These are phyloP conservation scores for Suillus discolor DNA, from an alignment of 768 basidiomycete genomes.

Conservation along the genomic window DNA sequence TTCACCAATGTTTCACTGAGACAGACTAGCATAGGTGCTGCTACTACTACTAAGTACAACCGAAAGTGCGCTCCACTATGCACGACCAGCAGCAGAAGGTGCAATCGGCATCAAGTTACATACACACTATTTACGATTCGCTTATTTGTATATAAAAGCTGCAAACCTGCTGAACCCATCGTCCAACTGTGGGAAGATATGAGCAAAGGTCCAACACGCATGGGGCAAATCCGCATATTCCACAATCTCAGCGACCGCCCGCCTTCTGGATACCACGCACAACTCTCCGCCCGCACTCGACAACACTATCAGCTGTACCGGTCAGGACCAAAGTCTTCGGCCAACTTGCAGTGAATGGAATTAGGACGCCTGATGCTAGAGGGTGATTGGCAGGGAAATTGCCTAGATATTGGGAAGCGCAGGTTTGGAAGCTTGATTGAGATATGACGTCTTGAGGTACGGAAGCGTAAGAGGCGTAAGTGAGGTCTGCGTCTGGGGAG, in stretches of 20 bases:
- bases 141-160: not conserved
- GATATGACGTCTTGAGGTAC: conserved; percentile 13
- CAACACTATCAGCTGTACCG: conserved; percentile 19
- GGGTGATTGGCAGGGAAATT: conserved; percentile 15
- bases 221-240: conserved; percentile 28
- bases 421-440: accelerated
- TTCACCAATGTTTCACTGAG: no score
- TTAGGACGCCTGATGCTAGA: conserved; percentile 18
- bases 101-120: not conserved
- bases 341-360: conserved; percentile 22
- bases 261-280: no score
- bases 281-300: conserved; percentile 16
- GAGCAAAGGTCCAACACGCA: conserved; percentile 22
- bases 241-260: conserved; percentile 25
- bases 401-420: no score
- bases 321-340: conserved; percentile 26
- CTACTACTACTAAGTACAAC: not conserved
- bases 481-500: conserved; percentile 39
- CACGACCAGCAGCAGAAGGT: not conserved
- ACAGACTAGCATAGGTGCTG: not conserved
- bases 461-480: conserved; percentile 6
- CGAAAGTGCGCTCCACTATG: not conserved
- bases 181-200: conserved; percentile 13
- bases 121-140: not conserved
- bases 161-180: not conserved